A percentile compares a stretch with the other conserved stretches of the same genome.
Conservation (phyloP, 768 basidiomycete species). For the Mrakia blollopis region DNA sequence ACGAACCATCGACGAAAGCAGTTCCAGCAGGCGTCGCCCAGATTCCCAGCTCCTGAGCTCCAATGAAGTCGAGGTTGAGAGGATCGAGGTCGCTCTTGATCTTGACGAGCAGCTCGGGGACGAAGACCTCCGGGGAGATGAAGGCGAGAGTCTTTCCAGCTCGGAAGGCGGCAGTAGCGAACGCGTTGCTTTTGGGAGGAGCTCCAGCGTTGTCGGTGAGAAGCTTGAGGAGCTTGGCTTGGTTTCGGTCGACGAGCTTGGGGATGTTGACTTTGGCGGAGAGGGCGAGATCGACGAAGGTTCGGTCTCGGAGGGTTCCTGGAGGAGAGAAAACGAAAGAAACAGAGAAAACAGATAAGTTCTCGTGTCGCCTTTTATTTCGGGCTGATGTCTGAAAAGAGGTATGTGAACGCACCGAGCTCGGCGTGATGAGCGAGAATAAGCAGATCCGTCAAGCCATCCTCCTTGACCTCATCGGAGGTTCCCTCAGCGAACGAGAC, state of each 20-base stretch:
- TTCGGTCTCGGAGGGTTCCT: conserved; percentile 18
- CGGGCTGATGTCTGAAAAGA: neutral
- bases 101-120: conserved; percentile 67
- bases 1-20: conserved; percentile 69
- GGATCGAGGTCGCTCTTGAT: conserved; percentile 63
- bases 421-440: conserved; percentile 69
- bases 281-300: conserved; percentile 30
- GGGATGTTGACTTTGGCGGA: conserved; percentile 19
- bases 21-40: conserved; percentile 83
- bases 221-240: conserved; percentile 25
- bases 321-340: neutral
- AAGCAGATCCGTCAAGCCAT: conserved; percentile 53
- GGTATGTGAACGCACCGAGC: conserved; percentile 32
- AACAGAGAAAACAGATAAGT: no score
- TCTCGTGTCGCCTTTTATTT: no score
- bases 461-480: conserved; percentile 48
- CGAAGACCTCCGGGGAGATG: conserved; percentile 62
- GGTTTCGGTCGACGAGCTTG: conserved; percentile 31
- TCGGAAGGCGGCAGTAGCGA: conserved; percentile 60
- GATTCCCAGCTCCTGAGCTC: conserved; percentile 69
- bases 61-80: conserved; percentile 56
- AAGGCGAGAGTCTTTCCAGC: conserved; percentile 74
- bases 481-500: conserved; percentile 46
- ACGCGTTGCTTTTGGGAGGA: conserved; percentile 21
- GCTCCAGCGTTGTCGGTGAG: conserved; percentile 11